A percentile compares a stretch with the other conserved stretches of the same genome.
These are phyloP conservation scores for Lentinula raphanica DNA, from an alignment of 768 basidiomycete species.

Conservation along the genomic window DNA sequence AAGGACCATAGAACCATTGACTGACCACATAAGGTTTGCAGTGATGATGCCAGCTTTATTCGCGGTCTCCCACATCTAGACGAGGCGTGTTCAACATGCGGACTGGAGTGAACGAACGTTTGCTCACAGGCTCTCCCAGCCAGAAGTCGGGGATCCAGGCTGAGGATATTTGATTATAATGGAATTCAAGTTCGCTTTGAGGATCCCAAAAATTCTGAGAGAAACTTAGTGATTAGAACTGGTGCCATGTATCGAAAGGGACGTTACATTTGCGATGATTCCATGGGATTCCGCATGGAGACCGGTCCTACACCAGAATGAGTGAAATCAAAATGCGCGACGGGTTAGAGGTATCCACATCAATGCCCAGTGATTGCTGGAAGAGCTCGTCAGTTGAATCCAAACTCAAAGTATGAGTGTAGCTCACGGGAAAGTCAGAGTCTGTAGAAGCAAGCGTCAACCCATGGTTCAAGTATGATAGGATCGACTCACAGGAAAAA, in stretches of 20 bases:
- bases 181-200: constrained; percentile 51
- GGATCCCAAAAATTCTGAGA: constrained; percentile 86
- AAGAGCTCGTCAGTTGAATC: not conserved
- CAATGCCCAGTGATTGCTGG: constrained; percentile 84
- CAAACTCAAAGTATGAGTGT: not conserved
- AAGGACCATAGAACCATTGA: constrained; percentile 6
- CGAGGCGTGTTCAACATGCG: not conserved
- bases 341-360: constrained; percentile 43
- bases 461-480: not conserved
- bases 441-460: constrained; percentile 36
- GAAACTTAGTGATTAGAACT: not conserved
- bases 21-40: constrained; percentile 91
- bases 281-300: constrained; percentile 87
- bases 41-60: constrained; percentile 65
- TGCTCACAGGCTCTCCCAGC: constrained; percentile 78
- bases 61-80: constrained; percentile 88
- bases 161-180: constrained; percentile 59
- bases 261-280: constrained; percentile 77
- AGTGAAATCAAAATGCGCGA: constrained; percentile 2
- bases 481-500: constrained; percentile 67
- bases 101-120: not conserved
- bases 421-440: constrained; percentile 85
- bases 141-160: constrained; percentile 76
- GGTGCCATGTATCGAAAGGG: not conserved
- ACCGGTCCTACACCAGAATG: constrained; percentile 60